These are phyloP conservation scores for Magnolia sinica DNA, from an alignment of 164 flowering plant genomes.

Conservation along the genomic window DNA sequence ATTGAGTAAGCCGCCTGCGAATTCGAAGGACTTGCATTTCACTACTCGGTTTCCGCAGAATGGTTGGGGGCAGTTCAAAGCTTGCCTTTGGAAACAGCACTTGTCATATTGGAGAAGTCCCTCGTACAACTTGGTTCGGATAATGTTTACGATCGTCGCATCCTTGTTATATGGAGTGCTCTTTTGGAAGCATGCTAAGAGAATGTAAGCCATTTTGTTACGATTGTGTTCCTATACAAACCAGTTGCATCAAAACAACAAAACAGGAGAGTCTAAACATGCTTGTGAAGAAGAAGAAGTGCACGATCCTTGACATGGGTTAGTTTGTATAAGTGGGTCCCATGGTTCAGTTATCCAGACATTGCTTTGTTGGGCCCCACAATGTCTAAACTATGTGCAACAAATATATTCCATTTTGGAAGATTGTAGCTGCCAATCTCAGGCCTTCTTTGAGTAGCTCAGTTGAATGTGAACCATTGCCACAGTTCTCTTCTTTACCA, in stretches of 20 bases:
- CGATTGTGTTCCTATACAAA: neutral
- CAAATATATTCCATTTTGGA: no score
- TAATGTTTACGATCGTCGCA: conserved; percentile 17
- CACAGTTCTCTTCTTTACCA: no score
- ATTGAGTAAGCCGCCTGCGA: conserved; percentile 32
- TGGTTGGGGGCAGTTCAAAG: conserved; percentile 57
- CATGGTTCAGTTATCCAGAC: no score
- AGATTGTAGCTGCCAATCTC: no score
- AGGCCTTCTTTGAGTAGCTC: no score
- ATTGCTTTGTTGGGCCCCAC: no score
- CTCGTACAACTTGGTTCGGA: conserved; percentile 44
- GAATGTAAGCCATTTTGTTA: conserved; percentile 33
- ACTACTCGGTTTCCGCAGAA: conserved; percentile 44
- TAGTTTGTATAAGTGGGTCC: no score
- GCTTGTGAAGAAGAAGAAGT: neutral
- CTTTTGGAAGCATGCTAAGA: conserved; percentile 54
- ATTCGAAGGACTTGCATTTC: conserved; percentile 48
- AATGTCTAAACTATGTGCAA: no score
- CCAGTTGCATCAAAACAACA: neutral
- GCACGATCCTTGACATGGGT: no score
- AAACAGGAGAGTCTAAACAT: neutral
- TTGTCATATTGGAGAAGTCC: conserved; percentile 73
- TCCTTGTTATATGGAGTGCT: conserved; percentile 41
- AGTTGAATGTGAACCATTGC: no score
- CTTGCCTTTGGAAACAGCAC: conserved; percentile 72